Conservation (phyloP, 2,329 filamentous ascomycete species). For the Stachybotrys echinatus region DNA sequence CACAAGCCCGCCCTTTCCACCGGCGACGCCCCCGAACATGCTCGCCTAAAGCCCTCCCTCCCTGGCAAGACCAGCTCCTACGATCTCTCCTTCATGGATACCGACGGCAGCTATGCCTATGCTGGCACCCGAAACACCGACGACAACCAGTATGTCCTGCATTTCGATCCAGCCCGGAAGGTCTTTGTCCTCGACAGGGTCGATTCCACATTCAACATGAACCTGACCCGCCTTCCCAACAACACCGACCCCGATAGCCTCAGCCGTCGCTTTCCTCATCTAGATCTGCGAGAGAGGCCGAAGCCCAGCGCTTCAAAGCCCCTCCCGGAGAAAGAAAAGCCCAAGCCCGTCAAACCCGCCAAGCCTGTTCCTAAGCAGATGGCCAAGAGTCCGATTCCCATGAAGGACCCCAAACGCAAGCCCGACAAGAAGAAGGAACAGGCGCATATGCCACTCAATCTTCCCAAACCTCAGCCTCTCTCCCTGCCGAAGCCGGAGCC, state of each 20-base stretch:
- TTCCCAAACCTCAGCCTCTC: slow-evolving; percentile 21
- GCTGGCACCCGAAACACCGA: slow-evolving; percentile 53
- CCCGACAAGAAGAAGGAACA: slow-evolving; percentile 23
- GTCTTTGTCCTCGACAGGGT: slow-evolving; percentile 79
- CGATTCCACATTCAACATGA: slow-evolving; percentile 82
- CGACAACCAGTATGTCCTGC: slow-evolving; percentile 58
- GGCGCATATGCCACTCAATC: slow-evolving; percentile 25
- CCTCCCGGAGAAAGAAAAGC: slow-evolving; percentile 16
- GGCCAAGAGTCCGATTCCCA: slow-evolving; percentile 16
- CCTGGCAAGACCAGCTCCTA: slow-evolving; percentile 46
- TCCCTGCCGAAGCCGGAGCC: not conserved
- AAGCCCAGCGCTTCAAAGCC: slow-evolving; percentile 8
- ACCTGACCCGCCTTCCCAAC: slow-evolving; percentile 65
- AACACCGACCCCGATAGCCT: slow-evolving; percentile 60
- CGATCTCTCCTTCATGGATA: slow-evolving; percentile 50
- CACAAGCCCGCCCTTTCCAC: slow-evolving; percentile 52
- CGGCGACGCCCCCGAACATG: slow-evolving; percentile 39
- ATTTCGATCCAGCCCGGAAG: slow-evolving; percentile 70
- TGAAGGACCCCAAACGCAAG: slow-evolving; percentile 23
- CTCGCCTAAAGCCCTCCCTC: slow-evolving; percentile 46
- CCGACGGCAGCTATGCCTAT: slow-evolving; percentile 54
- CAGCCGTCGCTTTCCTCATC: slow-evolving; percentile 61
- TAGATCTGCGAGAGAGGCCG: slow-evolving; percentile 34
- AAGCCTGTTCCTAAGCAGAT: slow-evolving; percentile 18
- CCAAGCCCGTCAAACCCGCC: slow-evolving; percentile 13